Evolutionary conservation across 2,329 filamentous ascomycete species (phyloP).

Genomic region (Dactylellina drechsleri): DNA sequence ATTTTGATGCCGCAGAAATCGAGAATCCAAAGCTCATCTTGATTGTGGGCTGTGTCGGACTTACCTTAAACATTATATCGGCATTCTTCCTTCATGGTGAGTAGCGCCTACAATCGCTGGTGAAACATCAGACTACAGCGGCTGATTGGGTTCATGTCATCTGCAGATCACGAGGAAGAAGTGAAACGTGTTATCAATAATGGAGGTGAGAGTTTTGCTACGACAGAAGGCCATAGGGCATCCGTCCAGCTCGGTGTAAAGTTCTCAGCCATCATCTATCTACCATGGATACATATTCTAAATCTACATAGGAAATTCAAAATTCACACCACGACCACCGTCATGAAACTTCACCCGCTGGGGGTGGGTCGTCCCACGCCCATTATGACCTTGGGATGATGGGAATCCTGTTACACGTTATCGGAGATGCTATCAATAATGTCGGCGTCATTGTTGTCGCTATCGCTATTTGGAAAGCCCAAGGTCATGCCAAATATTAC

Average conservation of each 20-base stretch:
- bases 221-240: constrained; percentile 21
- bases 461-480: constrained; percentile 73
- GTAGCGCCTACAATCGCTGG: constrained; percentile 6
- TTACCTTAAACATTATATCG: constrained; percentile 75
- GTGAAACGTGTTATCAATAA: constrained; percentile 39
- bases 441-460: constrained; percentile 77
- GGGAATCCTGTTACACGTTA: constrained; percentile 75
- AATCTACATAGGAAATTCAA: constrained; percentile 29
- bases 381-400: constrained; percentile 75
- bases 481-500: constrained; percentile 72
- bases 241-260: constrained; percentile 31
- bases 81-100: constrained; percentile 73
- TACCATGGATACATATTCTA: not conserved
- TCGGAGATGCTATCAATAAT: constrained; percentile 80
- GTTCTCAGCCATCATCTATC: not conserved
- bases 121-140: no score
- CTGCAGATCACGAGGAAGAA: constrained; percentile 62
- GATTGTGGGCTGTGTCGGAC: constrained; percentile 74
- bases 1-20: constrained; percentile 65
- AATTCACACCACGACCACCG: constrained; percentile 66
- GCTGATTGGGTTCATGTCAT: no score
- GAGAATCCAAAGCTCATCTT: constrained; percentile 74
- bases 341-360: constrained; percentile 61
- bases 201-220: constrained; percentile 39
- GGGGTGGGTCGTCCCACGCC: constrained; percentile 58